phyloP scores from a whole-genome alignment of 441 rosid species.

The Populus hybrid region DNA sequence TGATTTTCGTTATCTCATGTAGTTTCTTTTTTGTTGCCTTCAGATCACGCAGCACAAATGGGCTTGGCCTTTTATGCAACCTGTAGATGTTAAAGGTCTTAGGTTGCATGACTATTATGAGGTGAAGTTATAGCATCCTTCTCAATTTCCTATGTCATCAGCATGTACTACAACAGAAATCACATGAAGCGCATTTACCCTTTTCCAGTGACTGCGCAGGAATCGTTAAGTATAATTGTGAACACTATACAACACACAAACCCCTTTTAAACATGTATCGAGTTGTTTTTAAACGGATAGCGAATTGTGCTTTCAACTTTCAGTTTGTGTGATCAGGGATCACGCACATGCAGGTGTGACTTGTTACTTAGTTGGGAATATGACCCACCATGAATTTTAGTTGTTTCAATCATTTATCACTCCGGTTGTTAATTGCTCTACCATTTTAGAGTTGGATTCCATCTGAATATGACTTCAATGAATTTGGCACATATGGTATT shows the following conservation, averaged over 20 bases:
- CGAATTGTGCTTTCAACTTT: background rate
- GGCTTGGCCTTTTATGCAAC: slow-evolving; percentile 95
- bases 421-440: background rate
- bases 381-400: background rate
- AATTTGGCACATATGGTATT: background rate
- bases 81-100: slow-evolving; percentile 91
- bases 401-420: background rate
- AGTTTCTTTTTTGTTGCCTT: slow-evolving; percentile 16
- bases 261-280: background rate
- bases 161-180: too few species aligned
- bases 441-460: background rate
- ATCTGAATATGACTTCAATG: background rate
- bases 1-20: background rate
- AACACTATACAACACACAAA: too few species aligned
- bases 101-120: slow-evolving; percentile 81
- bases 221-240: too few species aligned
- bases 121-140: slow-evolving; percentile 22
- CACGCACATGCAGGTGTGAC: background rate
- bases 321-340: background rate
- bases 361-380: background rate
- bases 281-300: background rate
- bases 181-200: too few species aligned
- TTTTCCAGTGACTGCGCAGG: too few species aligned
- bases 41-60: slow-evolving; percentile 88
- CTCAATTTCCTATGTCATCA: background rate